These are phyloP conservation scores for Hypoxylon sp. DNA, from an alignment of 2,329 filamentous ascomycete species.

Conservation along the genomic window DNA sequence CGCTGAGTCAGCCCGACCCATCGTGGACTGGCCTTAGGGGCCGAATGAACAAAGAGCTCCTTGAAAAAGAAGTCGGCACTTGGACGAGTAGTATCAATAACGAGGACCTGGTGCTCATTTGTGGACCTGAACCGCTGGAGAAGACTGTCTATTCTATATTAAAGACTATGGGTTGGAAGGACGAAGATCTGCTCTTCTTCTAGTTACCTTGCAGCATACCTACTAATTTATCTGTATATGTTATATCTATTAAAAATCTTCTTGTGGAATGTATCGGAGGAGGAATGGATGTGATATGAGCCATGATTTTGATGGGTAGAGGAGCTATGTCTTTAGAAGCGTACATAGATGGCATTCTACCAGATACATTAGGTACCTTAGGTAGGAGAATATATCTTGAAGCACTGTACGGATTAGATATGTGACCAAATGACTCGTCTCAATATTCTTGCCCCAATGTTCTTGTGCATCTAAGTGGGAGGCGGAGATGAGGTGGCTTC, in stretches of 20 bases:
- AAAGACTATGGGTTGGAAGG: conserved; percentile 75
- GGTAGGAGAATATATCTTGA: not conserved
- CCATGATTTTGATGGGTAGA: not conserved
- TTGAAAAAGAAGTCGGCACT: conserved; percentile 71
- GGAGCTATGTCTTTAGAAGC: not conserved
- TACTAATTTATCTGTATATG: conserved; percentile 7
- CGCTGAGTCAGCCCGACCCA: conserved; percentile 74
- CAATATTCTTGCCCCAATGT: not conserved
- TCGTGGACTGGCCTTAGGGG: conserved; percentile 79
- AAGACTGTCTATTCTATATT: conserved; percentile 68
- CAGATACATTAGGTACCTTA: not conserved
- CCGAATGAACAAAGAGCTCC: conserved; percentile 73
- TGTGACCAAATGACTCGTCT: not conserved
- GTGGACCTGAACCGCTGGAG: conserved; percentile 84
- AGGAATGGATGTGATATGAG: not conserved
- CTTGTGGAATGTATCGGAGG: not conserved
- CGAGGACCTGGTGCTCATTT: conserved; percentile 79
- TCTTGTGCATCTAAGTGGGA: not conserved
- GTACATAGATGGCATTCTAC: not conserved
- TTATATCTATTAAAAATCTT: not conserved
- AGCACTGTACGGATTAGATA: not conserved
- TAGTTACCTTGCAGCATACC: conserved; percentile 56
- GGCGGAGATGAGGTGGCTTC: not conserved
- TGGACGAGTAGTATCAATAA: conserved; percentile 54
- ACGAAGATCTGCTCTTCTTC: conserved; percentile 83